Evolutionary conservation across 805 yeast species (phyloP), one percentile per base, ranked within the genome.

Genomic region (Ogataea glucozyma): DNA sequence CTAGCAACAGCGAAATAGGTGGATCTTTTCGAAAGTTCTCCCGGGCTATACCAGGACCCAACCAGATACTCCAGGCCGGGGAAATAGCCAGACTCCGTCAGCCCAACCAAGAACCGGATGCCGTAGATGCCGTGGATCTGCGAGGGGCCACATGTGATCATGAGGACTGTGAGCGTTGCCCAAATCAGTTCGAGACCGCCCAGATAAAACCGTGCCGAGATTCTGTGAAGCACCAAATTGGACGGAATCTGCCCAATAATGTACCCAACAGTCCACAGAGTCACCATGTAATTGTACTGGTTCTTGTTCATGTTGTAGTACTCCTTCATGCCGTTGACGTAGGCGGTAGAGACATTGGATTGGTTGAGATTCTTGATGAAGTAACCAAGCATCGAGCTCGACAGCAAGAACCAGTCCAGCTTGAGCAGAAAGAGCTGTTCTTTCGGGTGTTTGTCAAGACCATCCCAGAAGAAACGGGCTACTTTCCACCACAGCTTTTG

Each of bases 311-410:
- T 72, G 4, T 67, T 67, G 31, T 80, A 62, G 39, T 69, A 78
- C 49, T 75, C 79, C 45, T 71, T 61, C 76, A 83, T 71, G n/a
- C 84, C 83, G 16, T 80, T 74, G 31, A 78, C 81, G 55, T 80
- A 83, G 3, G 87, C 88, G 53, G 81, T 81, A 47, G 71, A 72
- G 42, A 78, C 63, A 57, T 81, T 83, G 33, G 76, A 70, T 44
- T 72, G 74, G 58, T 83, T 87, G 33, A 83, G 65, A 40, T 78
- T 75, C 56, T 81, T 81, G 41, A 82, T 78, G 81, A 85, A 83
- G 58, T 81, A 81, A 1, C 79, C 80, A 19, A 71, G 54, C 61
- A 79, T 72, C 1, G 82, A 70, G 45, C 76, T 75, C 31, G 71
- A 65, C 13, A 79, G 68, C 37, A 83, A 61, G 34, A 79, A 60